Evolutionary conservation across 2,329 filamentous ascomycete genomes (phyloP).

Genomic region (Nothophaeocryptopus gaeumannii): DNA sequence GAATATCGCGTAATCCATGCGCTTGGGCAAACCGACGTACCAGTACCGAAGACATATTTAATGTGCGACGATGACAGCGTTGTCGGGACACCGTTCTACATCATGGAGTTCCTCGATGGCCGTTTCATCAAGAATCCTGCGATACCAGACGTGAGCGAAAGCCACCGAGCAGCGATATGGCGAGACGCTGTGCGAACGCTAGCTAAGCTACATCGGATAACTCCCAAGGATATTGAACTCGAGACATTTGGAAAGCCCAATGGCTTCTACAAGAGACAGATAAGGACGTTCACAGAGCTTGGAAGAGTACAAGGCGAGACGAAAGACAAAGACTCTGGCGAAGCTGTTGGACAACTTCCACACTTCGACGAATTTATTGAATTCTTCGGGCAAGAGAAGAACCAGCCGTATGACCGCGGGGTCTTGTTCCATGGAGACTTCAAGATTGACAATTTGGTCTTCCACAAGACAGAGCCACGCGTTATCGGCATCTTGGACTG

Average conservation of each 20-base stretch:
- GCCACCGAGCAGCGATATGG: slow-evolving; percentile 79
- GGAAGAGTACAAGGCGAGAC: slow-evolving; percentile 73
- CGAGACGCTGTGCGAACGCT: slow-evolving; percentile 77
- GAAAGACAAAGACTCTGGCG: slow-evolving; percentile 71
- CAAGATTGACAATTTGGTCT: slow-evolving; percentile 68
- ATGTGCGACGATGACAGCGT: slow-evolving; percentile 80
- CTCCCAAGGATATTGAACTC: slow-evolving; percentile 65
- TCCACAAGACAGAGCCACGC: slow-evolving; percentile 79
- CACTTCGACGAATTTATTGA: slow-evolving; percentile 74
- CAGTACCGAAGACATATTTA: slow-evolving; percentile 77
- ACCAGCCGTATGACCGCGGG: slow-evolving; percentile 73
- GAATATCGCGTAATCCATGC: slow-evolving; percentile 90
- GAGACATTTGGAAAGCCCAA: slow-evolving; percentile 67
- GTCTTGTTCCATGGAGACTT: slow-evolving; percentile 92
- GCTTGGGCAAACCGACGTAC: slow-evolving; percentile 73
- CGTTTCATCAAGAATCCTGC: slow-evolving; percentile 87
- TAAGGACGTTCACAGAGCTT: slow-evolving; percentile 77
- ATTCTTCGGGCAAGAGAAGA: slow-evolving; percentile 69
- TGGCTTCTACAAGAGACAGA: slow-evolving; percentile 83
- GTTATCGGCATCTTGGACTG: slow-evolving; percentile 95
- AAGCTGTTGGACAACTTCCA: slow-evolving; percentile 76
- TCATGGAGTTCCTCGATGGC: slow-evolving; percentile 94
- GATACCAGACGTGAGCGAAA: slow-evolving; percentile 67
- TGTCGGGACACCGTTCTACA: slow-evolving; percentile 89
- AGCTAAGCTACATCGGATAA: slow-evolving; percentile 77